phyloP scores from a whole-genome alignment of 306 rosid genomes.

The Cicer judaicum region DNA sequence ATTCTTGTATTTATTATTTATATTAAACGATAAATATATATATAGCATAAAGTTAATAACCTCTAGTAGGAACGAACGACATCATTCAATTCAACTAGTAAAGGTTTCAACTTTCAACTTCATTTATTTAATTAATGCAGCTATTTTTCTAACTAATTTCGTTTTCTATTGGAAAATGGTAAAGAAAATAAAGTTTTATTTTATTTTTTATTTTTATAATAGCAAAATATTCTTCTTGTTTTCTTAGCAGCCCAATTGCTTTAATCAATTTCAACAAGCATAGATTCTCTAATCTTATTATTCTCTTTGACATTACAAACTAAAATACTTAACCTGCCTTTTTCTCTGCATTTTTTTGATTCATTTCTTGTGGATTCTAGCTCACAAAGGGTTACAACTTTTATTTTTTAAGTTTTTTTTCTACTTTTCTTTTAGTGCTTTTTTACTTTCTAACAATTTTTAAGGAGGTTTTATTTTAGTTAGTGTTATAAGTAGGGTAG shows the following conservation, averaged over 20 bases:
- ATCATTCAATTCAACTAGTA: slow-evolving; percentile 37
- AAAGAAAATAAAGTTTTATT: neutral
- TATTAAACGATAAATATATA: neutral
- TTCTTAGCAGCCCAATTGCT: slow-evolving; percentile 51
- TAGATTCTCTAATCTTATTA: slow-evolving; percentile 63
- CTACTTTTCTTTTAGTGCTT: slow-evolving; percentile 63
- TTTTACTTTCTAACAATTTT: slow-evolving; percentile 67
- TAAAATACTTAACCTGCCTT: slow-evolving; percentile 49
- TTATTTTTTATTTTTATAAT: neutral
- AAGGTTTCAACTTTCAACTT: slow-evolving; percentile 48
- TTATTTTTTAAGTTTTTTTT: slow-evolving; percentile 39
- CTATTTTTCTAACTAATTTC: slow-evolving; percentile 41
- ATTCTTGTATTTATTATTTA: slow-evolving; percentile 25
- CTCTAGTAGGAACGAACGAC: slow-evolving; percentile 42
- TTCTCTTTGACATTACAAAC: slow-evolving; percentile 53
- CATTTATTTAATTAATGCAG: slow-evolving; percentile 49
- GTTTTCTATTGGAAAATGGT: slow-evolving; percentile 43
- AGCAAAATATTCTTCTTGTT: slow-evolving; percentile 59
- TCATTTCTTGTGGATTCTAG: slow-evolving; percentile 56
- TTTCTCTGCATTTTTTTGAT: slow-evolving; percentile 57
- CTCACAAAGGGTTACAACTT: slow-evolving; percentile 60
- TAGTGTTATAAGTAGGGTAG: slow-evolving; percentile 47
- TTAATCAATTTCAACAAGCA: slow-evolving; percentile 62
- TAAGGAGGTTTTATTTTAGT: slow-evolving; percentile 46
- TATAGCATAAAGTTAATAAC: neutral